Base-by-base conservation (phyloP, 83 land plant genomes). In the Larix sibirica region DNA sequence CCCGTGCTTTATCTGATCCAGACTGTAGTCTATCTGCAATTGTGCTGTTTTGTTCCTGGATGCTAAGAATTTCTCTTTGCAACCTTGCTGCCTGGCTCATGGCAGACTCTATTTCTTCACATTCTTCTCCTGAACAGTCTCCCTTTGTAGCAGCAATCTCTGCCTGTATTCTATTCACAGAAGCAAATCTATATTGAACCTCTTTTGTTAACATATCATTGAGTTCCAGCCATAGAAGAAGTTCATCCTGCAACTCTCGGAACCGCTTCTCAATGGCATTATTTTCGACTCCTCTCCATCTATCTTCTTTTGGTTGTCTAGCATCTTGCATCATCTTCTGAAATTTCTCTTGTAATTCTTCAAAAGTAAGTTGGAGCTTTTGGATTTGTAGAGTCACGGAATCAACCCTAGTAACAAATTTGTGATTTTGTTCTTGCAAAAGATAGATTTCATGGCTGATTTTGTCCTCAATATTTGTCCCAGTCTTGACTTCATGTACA, bases 21-120 rank as follows among this genome's bases (percentile, higher is more conserved):
- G 85, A 83, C 60, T 85, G 86, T 44, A 89, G 75, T 40, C 89
- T 89, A 33, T 83, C 82, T 6, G 79, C 83, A 14, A 93, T 88
- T 79, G 86, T 93, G 73, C 75, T 91, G 78, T 88, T 89, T 79
- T 93, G 91, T 58, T 93, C 91, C 62, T 88, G 86, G 89, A 93
- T 93, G 84, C 90, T 91, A 16, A 83, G 40, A 13, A 91, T 75
- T 69, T 93, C 91, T 23, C 91, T 93, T 79, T 89, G 95, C 62
- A 88, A 86, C 82, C 85, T 89, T 56, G 84, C 91, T 21, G 90
- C 90, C 67, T 88, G 93, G 68, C 83, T 81, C n/a, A 86, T 24
- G 12, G 89, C 81, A 60, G 90, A 82, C 21, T 79, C 70, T 62
- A 59, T 12, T 28, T 84, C 83, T 17, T 83, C 88, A 14, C 56